Conservation (phyloP, 2,329 filamentous ascomycete species). For the Bisporella sp. region DNA sequence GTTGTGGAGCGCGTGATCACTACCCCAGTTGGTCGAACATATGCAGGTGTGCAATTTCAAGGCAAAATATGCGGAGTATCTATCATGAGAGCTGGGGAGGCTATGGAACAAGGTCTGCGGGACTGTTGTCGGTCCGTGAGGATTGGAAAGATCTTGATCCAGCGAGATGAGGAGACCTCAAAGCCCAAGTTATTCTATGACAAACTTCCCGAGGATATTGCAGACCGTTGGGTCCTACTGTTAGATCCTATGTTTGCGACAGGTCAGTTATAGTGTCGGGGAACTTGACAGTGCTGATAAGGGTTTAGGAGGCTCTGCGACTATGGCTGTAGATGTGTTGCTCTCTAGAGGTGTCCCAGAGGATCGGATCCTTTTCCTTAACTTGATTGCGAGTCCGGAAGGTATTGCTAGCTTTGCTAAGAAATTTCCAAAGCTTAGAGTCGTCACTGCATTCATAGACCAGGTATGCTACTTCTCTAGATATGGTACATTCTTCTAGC, state of each 20-base stretch:
- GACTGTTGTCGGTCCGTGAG: conserved; percentile 97
- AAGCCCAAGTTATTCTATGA: conserved; percentile 95
- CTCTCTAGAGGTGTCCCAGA: conserved; percentile 87
- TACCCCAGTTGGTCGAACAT: conserved; percentile 82
- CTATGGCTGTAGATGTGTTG: conserved; percentile 92
- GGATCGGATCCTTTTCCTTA: conserved; percentile 91
- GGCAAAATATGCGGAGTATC: conserved; percentile 98
- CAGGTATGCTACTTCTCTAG: conserved; percentile 40
- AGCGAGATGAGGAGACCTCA: conserved; percentile 90
- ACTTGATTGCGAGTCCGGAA: conserved; percentile 94
- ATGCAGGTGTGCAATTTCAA: conserved; percentile 89
- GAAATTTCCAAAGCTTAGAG: conserved; percentile 80
- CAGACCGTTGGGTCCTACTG: conserved; percentile 84
- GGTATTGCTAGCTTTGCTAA: conserved; percentile 84
- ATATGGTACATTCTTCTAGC: conserved; percentile 12
- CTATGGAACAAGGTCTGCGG: conserved; percentile 94
- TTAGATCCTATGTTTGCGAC: conserved; percentile 99
- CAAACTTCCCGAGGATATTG: conserved; percentile 91
- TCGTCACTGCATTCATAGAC: conserved; percentile 95
- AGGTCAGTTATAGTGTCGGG: conserved; percentile 43
- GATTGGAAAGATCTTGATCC: conserved; percentile 97
- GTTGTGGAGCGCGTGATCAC: conserved; percentile 84
- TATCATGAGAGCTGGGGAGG: conserved; percentile 96
- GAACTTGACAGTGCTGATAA: conserved; percentile 1
- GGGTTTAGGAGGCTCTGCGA: conserved; percentile 75